Base-by-base conservation (phyloP, 106 monocot species). In the Apostasia ramifera region DNA sequence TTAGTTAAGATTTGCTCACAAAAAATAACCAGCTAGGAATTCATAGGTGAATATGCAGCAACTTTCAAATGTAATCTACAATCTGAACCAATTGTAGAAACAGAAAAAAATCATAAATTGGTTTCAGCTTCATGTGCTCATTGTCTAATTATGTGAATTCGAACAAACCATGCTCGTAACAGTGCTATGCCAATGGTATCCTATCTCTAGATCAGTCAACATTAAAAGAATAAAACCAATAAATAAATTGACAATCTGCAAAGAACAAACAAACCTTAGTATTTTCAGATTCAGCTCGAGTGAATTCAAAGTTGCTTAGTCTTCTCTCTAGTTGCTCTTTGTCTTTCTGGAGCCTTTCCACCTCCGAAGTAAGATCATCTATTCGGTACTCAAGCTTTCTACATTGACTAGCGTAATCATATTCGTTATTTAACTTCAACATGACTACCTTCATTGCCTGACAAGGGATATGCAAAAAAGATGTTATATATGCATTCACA, bases 371-470 rank as follows among this genome's bases (percentile, higher is more conserved):
- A 60, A 92, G 83, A 76, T 62, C 57, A 66, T 92, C 92, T 40
- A 88, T 67, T 39, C 83, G 80, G 59, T 50, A 14, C 63, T 85
- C 81, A 44, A 88, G 78, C 70, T 82, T 88, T 68, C 76, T 80
- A 53, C 80, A 88, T 6, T 76, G 73, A 62, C 63, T 83, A 59
- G 88, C 88, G 74, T 82, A 92, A 81, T 92, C 88, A 62, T 88
- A 76, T 77, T 92, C 92, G 59, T 92, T 88, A 70, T 79, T 92
- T 42, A 88, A 8, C 69, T 85, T 88, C 8, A 88, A 56, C 45
- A 70, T 76, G 12, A 83, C 73, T 51, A 92, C 75, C 79, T 88
- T 92, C 92, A 92, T 92, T 67, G 92, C 92, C 92, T 92, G 73
- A 26, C 26, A 0, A 26, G 26, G 26, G 26, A 26, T 26, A 26